A percentile compares a stretch with the other conserved stretches of the same genome.
These are phyloP conservation scores for Mycena galericulata DNA, from an alignment of 768 basidiomycete genomes.

Conservation along the genomic window DNA sequence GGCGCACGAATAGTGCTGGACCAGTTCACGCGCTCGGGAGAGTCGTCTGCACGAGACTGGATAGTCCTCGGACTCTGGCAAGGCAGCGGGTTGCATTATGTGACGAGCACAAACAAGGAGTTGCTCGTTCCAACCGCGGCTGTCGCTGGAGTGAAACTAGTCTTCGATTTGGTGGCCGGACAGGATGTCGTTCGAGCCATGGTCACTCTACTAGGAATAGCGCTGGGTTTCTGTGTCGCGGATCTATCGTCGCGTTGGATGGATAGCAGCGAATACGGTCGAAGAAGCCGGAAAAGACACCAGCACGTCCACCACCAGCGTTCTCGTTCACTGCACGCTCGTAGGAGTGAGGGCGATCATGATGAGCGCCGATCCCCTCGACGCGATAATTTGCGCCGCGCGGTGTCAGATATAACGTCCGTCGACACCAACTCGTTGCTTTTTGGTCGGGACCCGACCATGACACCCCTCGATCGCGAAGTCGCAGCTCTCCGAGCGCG, in stretches of 20 bases:
- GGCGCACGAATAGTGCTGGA: constrained; percentile 79
- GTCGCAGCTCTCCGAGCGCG: constrained; percentile 81
- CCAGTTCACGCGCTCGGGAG: constrained; percentile 60
- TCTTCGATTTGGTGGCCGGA: constrained; percentile 68
- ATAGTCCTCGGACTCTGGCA: constrained; percentile 81
- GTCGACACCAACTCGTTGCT: constrained; percentile 78
- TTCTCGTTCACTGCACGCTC: constrained; percentile 27
- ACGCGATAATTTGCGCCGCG: constrained; percentile 38
- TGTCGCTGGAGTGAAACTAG: constrained; percentile 70
- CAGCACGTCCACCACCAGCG: constrained; percentile 30
- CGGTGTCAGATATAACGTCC: constrained; percentile 71
- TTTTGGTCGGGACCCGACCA: constrained; percentile 65
- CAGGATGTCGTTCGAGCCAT: constrained; percentile 68
- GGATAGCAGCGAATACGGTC: constrained; percentile 57
- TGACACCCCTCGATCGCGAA: constrained; percentile 76
- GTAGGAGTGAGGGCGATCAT: constrained; percentile 34
- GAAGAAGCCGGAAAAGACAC: constrained; percentile 46
- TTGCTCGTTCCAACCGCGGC: constrained; percentile 68
- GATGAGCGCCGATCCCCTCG: constrained; percentile 31
- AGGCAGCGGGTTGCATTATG: constrained; percentile 79
- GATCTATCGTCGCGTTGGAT: constrained; percentile 77
- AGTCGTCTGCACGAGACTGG: constrained; percentile 65
- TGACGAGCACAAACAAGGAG: constrained; percentile 65
- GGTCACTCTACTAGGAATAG: constrained; percentile 74
- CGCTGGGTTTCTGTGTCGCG: constrained; percentile 75